phyloP scores from a whole-genome alignment of 306 rosid genomes.

The Malus orientalis region DNA sequence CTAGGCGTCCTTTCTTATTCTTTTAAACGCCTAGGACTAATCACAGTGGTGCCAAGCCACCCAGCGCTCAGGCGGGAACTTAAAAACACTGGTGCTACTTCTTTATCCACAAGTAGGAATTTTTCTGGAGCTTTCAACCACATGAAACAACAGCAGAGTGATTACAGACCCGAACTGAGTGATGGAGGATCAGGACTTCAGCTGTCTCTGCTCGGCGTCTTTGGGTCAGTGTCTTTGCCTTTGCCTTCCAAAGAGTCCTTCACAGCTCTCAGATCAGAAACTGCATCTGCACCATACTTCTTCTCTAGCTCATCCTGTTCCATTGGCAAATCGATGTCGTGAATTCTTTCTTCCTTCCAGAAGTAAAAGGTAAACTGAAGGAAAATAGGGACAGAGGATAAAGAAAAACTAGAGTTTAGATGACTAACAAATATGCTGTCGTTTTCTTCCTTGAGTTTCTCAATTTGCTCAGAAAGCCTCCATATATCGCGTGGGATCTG shows the following conservation, averaged over 20 bases:
- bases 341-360: neutral
- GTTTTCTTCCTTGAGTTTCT: constrained; percentile 16
- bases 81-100: no score
- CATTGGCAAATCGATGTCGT: constrained; percentile 17
- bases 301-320: constrained; percentile 28
- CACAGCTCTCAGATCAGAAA: constrained; percentile 21
- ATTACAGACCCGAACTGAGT: neutral
- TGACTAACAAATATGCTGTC: constrained; percentile 29
- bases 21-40: no score
- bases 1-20: no score
- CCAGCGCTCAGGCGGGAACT: no score
- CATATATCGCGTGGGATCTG: constrained; percentile 10
- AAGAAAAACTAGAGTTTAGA: constrained; percentile 6
- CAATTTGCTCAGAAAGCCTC: constrained; percentile 24
- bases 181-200: neutral
- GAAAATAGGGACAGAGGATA: neutral
- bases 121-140: no score
- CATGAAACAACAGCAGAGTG: neutral
- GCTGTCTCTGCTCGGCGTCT: constrained; percentile 2
- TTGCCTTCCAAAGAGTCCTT: neutral
- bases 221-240: neutral
- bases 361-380: neutral
- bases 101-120: no score
- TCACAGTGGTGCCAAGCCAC: no score
- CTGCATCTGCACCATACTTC: constrained; percentile 18